Base-by-base conservation (phyloP, 169 alveolate species). In the Theileria parva region DNA sequence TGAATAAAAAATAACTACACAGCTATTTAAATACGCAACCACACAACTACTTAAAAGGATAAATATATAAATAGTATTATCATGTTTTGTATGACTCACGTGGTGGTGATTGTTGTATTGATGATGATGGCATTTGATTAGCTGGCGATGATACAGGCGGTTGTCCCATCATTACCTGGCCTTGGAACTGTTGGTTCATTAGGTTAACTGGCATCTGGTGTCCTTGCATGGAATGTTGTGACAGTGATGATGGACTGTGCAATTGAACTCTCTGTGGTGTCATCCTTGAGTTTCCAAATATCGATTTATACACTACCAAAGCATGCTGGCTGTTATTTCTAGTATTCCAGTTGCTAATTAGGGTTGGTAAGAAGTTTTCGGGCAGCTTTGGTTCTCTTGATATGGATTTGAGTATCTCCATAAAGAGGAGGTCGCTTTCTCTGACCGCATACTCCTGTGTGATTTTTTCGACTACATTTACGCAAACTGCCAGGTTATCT, bases 401-500 rank as follows among this genome's bases (percentile, higher is more conserved):
- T n/a, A 37, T 53, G 7, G 50, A 15, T 69, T 60, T 65, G 27
- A 57, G 57, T 1, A 83, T 70, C 6, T 83, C 89, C 65, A 73
- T 27, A n/a, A 73, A 64, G 28, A 83, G 30, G 23, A 32, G 15
- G 64, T 83, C 95, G 17, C 96, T 88, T 37, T 95, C 98, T 27
- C 93, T 87, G 19, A 93, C 64, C 8, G 99, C 99, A 79, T 93
- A 93, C 81, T 97, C 97, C 50, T 94, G 95, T 28, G 98, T 99
- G 23, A 95, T 96, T 85, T 95, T 96, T 78, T 95, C 97, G 17
- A 98, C 96, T 39, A 96, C 89, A 55, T 89, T 91, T 76, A 99
- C 97, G 28, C 99, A 99, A 21, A 96, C 93, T 69, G 95, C 98
- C 60, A 98, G 78, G 86, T 97, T 97, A 59, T 98, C 99, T 79